Conservation (phyloP, 441 rosid genomes). For the Lepidium campestre region DNA sequence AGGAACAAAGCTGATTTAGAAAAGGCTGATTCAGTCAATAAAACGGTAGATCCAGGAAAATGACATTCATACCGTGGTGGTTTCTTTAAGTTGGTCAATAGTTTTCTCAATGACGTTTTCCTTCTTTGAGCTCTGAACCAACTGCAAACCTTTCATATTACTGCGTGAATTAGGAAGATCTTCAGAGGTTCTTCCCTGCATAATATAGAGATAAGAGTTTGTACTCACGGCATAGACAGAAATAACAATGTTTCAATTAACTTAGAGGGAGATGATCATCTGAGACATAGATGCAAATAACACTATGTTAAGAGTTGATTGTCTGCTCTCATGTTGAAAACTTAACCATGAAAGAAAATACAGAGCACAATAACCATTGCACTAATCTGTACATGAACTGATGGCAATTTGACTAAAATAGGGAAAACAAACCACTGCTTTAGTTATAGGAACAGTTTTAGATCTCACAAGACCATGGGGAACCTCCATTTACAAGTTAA, state of each 20-base stretch:
- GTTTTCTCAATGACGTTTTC: conserved; percentile 73
- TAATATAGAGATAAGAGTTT: conserved; percentile 19
- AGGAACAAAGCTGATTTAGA: not conserved
- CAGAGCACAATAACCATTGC: not conserved
- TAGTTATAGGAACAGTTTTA: not conserved
- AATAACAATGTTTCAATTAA: not conserved
- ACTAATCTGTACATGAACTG: not conserved
- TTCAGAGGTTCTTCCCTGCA: conserved; percentile 42
- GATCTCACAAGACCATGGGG: not conserved
- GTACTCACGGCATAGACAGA: not conserved
- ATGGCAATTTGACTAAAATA: not conserved
- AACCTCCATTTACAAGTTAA: not conserved
- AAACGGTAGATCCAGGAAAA: not conserved
- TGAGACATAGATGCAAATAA: not conserved
- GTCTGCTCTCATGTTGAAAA: conserved; percentile 3
- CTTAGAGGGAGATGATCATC: not conserved
- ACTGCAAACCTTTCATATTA: conserved; percentile 37
- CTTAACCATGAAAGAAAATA: not conserved
- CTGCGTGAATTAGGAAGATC: conserved; percentile 26
- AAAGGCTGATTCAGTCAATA: not conserved
- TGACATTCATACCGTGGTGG: conserved; percentile 63
- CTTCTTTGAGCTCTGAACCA: conserved; percentile 57
- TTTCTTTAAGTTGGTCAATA: conserved; percentile 74
- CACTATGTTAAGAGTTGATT: not conserved
- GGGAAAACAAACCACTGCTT: not conserved